Evolutionary conservation across 2,329 filamentous ascomycete species (phyloP).

Genomic region (Aspergillus tanneri): DNA sequence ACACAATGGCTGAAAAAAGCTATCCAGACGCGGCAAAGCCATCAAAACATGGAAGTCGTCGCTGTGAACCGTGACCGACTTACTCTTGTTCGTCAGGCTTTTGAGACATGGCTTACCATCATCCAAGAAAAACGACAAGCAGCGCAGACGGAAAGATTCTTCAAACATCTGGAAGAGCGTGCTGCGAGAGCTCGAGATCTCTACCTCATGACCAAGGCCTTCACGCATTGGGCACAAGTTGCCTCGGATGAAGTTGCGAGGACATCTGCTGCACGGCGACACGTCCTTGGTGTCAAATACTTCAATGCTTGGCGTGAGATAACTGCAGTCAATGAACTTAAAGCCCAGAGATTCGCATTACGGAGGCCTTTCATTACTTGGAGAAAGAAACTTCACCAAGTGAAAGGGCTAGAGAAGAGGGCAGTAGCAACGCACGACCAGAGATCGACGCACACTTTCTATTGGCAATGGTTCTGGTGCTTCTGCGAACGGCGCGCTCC

Average conservation of each 20-base stretch:
- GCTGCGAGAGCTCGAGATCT: conserved; percentile 65
- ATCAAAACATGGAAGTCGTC: conserved; percentile 41
- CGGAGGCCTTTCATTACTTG: conserved; percentile 57
- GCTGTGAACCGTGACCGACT: conserved; percentile 53
- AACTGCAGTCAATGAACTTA: conserved; percentile 59
- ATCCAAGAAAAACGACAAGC: conserved; percentile 43
- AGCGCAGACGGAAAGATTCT: conserved; percentile 54
- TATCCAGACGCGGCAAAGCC: conserved; percentile 37
- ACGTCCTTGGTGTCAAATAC: conserved; percentile 67
- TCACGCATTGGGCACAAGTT: conserved; percentile 67
- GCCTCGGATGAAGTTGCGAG: conserved; percentile 64
- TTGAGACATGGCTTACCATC: conserved; percentile 51
- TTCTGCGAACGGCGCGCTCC: conserved; percentile 47
- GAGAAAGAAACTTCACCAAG: conserved; percentile 43
- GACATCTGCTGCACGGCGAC: conserved; percentile 66
- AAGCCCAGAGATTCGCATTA: conserved; percentile 52
- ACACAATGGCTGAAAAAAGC: conserved; percentile 51
- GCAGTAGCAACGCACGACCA: conserved; percentile 32
- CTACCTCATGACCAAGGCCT: conserved; percentile 63
- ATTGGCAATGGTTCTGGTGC: conserved; percentile 47
- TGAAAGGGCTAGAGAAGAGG: conserved; percentile 36
- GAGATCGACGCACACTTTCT: conserved; percentile 33
- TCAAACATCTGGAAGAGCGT: conserved; percentile 56
- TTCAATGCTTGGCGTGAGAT: conserved; percentile 70
- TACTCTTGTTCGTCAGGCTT: conserved; percentile 53